Percentiles rank a stretch among this genome's conserved stretches.
phyloP scores from a whole-genome alignment of 2,329 filamentous ascomycete genomes.

The Zymoseptoria ardabiliae region DNA sequence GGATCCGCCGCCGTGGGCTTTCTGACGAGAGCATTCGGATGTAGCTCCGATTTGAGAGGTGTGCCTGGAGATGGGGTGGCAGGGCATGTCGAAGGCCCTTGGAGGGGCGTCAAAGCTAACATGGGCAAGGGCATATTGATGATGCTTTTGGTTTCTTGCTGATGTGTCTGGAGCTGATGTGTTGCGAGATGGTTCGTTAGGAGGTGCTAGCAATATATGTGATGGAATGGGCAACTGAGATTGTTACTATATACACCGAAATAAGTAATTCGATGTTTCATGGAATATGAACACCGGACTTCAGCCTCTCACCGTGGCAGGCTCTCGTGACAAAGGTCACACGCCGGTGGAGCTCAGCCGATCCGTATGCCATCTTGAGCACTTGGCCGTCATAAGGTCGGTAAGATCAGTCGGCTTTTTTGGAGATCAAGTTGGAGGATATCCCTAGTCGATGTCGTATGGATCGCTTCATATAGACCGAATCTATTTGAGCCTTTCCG shows the following conservation, averaged over 20 bases:
- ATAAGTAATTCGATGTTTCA: background rate
- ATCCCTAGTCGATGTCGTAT: background rate
- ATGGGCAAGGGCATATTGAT: background rate
- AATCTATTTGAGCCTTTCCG: background rate
- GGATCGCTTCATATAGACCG: background rate
- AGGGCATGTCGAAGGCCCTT: background rate
- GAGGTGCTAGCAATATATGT: too few species aligned
- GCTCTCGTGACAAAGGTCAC: background rate
- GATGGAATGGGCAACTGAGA: background rate
- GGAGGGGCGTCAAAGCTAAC: background rate
- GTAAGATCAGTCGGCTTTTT: background rate
- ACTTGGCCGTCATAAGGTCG: background rate
- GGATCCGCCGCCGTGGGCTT: background rate
- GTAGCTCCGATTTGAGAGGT: conserved; percentile 1
- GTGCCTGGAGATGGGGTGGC: background rate
- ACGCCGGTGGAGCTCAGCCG: background rate
- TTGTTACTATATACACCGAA: background rate
- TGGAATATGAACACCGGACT: background rate
- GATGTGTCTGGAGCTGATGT: background rate
- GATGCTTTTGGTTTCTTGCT: background rate
- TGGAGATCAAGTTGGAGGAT: background rate
- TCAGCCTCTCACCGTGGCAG: background rate
- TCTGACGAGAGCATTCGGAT: background rate
- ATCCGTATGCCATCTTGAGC: background rate
- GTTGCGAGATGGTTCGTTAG: too few species aligned